Conservation (phyloP, 176 grass and related monocot genomes). For the Stipa capillata region DNA sequence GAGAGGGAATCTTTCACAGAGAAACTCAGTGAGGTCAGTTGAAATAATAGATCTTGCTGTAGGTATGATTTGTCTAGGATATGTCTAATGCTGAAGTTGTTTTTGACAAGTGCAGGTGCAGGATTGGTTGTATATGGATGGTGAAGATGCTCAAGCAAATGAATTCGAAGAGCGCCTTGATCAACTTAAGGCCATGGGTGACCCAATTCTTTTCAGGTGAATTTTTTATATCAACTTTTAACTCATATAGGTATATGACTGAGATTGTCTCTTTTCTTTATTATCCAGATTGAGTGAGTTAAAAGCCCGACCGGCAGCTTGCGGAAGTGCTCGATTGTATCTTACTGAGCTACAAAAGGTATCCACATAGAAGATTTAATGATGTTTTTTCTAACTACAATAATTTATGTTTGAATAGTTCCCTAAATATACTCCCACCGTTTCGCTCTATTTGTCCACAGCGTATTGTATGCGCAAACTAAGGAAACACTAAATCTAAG, state of each 20-base stretch:
- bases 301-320: constrained; percentile 66
- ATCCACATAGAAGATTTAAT: not conserved
- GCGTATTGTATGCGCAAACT: too few species aligned
- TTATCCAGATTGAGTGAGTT: constrained; percentile 81
- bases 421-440: too few species aligned
- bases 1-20: constrained; percentile 56
- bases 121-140: constrained; percentile 80
- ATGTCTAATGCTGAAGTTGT: constrained; percentile 7
- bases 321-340: constrained; percentile 66
- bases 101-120: constrained; percentile 46
- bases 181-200: constrained; percentile 59
- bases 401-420: not conserved
- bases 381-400: not conserved
- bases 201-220: constrained; percentile 90
- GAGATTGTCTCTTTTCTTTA: not conserved
- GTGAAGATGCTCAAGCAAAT: constrained; percentile 67
- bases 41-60: not conserved
- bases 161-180: constrained; percentile 71
- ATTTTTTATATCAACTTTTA: not conserved
- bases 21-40: constrained; percentile 69
- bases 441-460: too few species aligned
- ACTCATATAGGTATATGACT: not conserved
- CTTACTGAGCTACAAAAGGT: constrained; percentile 77
- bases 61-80: not conserved
- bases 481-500: too few species aligned